Evolutionary conservation across 495 filamentous ascomycete genomes (phyloP).

Genomic region (Penicillium coffeae): DNA sequence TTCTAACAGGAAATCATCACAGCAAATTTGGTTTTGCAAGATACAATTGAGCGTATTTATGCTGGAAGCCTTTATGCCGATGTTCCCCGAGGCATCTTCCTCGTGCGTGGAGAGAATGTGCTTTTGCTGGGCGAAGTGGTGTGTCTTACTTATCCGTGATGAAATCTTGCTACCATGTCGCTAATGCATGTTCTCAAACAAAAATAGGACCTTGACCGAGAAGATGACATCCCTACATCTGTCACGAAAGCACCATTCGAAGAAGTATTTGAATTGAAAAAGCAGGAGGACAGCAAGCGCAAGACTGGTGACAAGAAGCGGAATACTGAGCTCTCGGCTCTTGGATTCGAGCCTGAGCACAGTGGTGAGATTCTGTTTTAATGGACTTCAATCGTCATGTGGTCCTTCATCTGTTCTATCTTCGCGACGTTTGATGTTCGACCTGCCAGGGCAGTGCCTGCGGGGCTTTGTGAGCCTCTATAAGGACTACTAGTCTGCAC

Average conservation of each 20-base stretch:
- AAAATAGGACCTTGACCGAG: constrained; percentile 92
- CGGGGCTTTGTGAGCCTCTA: neutral
- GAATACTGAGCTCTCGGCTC: constrained; percentile 59
- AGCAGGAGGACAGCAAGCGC: constrained; percentile 60
- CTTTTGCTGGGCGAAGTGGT: constrained; percentile 87
- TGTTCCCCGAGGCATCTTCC: constrained; percentile 73
- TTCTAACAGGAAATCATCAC: constrained; percentile 5
- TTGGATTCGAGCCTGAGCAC: constrained; percentile 88
- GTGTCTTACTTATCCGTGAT: constrained; percentile 16
- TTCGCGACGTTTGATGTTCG: neutral
- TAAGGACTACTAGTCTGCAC: neutral
- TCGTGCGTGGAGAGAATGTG: constrained; percentile 93
- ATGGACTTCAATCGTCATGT: neutral
- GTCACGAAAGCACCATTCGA: constrained; percentile 63
- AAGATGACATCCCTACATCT: constrained; percentile 76
- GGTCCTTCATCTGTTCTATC: neutral
- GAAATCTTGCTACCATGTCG: neutral
- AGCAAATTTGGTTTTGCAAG: constrained; percentile 94
- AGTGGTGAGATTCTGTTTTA: constrained; percentile 70
- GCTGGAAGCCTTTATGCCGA: constrained; percentile 72
- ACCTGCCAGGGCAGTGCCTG: neutral
- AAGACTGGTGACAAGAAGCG: constrained; percentile 70
- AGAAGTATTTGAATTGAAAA: constrained; percentile 68
- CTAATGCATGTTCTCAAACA: constrained; percentile 22
- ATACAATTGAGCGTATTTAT: constrained; percentile 83